Base-by-base conservation (phyloP, 176 grass and related monocot genomes). In the Musa itinerans region DNA sequence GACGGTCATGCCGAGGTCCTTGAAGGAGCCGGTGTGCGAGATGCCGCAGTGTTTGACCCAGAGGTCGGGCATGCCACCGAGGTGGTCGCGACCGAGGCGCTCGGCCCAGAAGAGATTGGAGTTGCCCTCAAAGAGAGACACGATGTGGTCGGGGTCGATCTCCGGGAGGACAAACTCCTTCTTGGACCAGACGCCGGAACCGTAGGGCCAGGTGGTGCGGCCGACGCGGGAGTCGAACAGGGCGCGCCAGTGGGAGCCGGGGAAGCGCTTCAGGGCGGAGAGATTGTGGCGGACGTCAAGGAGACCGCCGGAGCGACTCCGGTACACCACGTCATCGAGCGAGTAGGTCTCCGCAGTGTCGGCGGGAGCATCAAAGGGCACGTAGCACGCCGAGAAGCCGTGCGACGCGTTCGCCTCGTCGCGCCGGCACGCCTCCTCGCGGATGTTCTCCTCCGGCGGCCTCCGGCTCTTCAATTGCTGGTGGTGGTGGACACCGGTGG, bases 11-110 rank as follows among this genome's bases (percentile, higher is more conserved):
- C 93, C 93, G 57, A 99, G 95, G 73, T 99, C 96, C 86, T 99
- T 99, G 83, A 99, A 99, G 17, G 90, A 94, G 0, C 96, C 91
- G 0, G 96, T 99, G 81, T 99, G 96, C n/a, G 96, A 99, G 69
- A 99, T 99, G 68, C 91, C 96, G 74, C 91, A 99, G 85, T 99
- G 96, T 82, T 99, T 99, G 53, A 99, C 96, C 96, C 91, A 99
- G 73, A 99, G 87, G 71, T 95, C 96, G 52, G 80, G 88, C 96
- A 99, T 99, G 19, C 96, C 91, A 9, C 70, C 89, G 62, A 95
- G 90, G 80, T 99, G 96, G 73, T 99, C 96, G 2, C 79, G 85
- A 65, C 91, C 91, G 43, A 99, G 88, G 62, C 86, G 89, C 88
- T 99, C 96, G 11, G 96, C 91, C 96, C 96, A 95, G 86, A 99